Evolutionary conservation across 2,329 filamentous ascomycete species (phyloP).

Genomic region (Trichophyton simii): DNA sequence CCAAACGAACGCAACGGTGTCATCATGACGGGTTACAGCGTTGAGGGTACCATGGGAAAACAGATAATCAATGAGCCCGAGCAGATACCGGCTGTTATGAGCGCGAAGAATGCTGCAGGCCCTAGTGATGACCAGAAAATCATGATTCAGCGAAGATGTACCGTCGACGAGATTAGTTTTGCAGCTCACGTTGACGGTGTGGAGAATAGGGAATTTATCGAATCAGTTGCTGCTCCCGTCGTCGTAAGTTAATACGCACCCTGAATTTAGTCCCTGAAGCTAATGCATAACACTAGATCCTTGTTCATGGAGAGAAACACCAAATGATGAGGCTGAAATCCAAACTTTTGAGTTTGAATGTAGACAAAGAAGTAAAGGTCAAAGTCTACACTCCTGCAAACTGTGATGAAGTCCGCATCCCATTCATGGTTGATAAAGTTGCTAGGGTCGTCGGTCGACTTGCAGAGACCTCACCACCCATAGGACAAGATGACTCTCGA

Average conservation of each 20-base stretch:
- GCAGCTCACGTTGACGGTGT: constrained; percentile 93
- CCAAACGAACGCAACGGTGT: constrained; percentile 96
- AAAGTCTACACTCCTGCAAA: constrained; percentile 93
- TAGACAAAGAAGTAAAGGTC: constrained; percentile 63
- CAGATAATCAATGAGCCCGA: constrained; percentile 91
- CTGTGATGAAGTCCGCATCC: constrained; percentile 86
- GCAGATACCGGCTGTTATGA: constrained; percentile 89
- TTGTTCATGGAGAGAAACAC: constrained; percentile 92
- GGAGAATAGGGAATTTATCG: constrained; percentile 93
- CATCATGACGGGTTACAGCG: constrained; percentile 94
- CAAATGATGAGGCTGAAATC: constrained; percentile 98
- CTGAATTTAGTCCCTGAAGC: neutral
- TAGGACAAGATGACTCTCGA: constrained; percentile 35
- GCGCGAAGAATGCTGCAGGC: constrained; percentile 45
- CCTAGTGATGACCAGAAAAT: constrained; percentile 65
- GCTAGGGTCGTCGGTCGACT: constrained; percentile 94
- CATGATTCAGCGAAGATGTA: constrained; percentile 85
- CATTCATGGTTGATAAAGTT: constrained; percentile 88
- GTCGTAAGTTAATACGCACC: constrained; percentile 50
- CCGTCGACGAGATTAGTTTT: constrained; percentile 87
- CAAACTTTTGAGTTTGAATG: constrained; percentile 83
- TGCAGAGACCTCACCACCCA: constrained; percentile 63
- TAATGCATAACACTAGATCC: constrained; percentile 46
- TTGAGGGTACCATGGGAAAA: constrained; percentile 97
- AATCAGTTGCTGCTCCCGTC: constrained; percentile 80